Base-by-base conservation (phyloP, 768 basidiomycete genomes). In the Pleurotus pulmonarius region DNA sequence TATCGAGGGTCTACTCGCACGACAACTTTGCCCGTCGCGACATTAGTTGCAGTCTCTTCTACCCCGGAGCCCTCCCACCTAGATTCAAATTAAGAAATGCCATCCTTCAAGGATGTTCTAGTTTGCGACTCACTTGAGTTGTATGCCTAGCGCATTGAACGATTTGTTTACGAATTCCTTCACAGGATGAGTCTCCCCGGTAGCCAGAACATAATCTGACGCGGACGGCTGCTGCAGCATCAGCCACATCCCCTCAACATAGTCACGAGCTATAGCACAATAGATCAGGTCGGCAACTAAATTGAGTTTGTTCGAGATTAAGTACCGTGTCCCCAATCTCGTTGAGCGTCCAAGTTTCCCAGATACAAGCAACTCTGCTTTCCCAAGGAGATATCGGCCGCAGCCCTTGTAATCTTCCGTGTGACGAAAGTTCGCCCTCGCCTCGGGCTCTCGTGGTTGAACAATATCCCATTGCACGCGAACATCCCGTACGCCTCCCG, bases 181-280 rank as follows among this genome's bases (percentile, higher is more conserved):
- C 24, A 98, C 95, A 40, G 85, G 85, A 70, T 98, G 95, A 26
- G 93, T 98, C 78, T 98, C 96, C 25, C 94, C 94, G 1, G 94
- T 97, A 0, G 94, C 94, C 46, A 97, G 90, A 53, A 97, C 94
- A 65, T 91, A 98, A 73, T 98, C 95, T 8, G 94, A 85, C 1
- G 95, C 75, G 18, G 64, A 58, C 5, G 86, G 77, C 70, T 96
- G 93, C 70, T 98, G 95, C 45, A 98, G 85, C 85, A 98, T 94
- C 66, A 81, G 80, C 94, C 94, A 97, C 95, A 97, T 97, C 40
- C 95, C 95, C 73, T 98, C 95, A 8, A 97, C 89, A 69, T 96
- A 97, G 69, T 93, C 90, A 58, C 83, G 85, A 49, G 90, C 90
- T 91, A 58, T 18, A 18, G 15, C 13, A 16, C 46, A 9, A 37